A percentile compares a stretch with the other conserved stretches of the same genome.
These are phyloP conservation scores for Ophiostoma triangulosporum DNA, from an alignment of 2,329 filamentous ascomycete species.

Conservation along the genomic window DNA sequence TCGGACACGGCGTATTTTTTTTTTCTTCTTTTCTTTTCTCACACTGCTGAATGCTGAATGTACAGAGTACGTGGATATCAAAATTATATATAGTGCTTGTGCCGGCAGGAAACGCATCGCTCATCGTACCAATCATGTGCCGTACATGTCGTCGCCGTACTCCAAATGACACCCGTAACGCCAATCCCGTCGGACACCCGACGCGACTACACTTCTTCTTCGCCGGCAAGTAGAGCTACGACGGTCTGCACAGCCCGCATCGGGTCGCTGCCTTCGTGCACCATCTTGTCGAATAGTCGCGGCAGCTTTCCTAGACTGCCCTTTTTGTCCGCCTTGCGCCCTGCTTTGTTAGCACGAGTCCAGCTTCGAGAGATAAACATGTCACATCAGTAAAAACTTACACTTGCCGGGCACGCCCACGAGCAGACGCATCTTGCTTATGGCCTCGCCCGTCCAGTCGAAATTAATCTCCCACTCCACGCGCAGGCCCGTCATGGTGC, in stretches of 20 bases:
- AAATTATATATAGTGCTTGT: no score
- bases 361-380: slow-evolving; percentile 8
- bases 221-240: slow-evolving; percentile 44
- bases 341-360: slow-evolving; percentile 22
- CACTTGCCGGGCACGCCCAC: slow-evolving; percentile 48
- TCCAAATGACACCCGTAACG: not conserved
- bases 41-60: not conserved
- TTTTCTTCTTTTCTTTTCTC: not conserved
- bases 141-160: not conserved
- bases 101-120: not conserved
- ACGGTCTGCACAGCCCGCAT: slow-evolving; percentile 44
- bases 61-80: not conserved
- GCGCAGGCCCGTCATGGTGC: slow-evolving; percentile 28
- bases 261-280: slow-evolving; percentile 41
- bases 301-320: slow-evolving; percentile 45
- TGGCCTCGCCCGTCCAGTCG: slow-evolving; percentile 61
- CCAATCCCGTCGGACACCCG: not conserved
- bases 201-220: slow-evolving; percentile 11
- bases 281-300: slow-evolving; percentile 44
- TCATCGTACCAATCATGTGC: not conserved
- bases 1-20: not conserved
- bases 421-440: slow-evolving; percentile 40
- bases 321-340: slow-evolving; percentile 45
- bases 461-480: slow-evolving; percentile 52
- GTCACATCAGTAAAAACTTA: slow-evolving; percentile 28